Evolutionary conservation across 1,284 basidiomycete species (phyloP).

Genomic region (Trametes hirsuta): DNA sequence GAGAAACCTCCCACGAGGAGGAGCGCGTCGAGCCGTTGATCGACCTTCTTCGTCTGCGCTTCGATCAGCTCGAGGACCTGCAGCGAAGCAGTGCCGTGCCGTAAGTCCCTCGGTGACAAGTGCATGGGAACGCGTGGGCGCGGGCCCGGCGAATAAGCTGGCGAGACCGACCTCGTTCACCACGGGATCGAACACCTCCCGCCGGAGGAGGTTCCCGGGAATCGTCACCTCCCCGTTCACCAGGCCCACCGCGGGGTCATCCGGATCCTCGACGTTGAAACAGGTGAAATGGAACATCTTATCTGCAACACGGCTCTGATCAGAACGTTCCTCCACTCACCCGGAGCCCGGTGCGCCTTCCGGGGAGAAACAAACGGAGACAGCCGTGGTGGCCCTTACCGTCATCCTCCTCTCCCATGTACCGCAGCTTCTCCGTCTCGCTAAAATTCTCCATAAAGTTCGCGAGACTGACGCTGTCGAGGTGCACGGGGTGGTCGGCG

Average conservation of each 20-base stretch:
- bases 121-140: conserved; percentile 8
- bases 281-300: conserved; percentile 83
- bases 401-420: conserved; percentile 71
- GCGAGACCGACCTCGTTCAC: conserved; percentile 59
- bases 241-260: conserved; percentile 74
- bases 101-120: conserved; percentile 7
- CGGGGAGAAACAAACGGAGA: conserved; percentile 5
- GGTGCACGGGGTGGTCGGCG: conserved; percentile 75
- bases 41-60: conserved; percentile 65
- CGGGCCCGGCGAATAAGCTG: conserved; percentile 13
- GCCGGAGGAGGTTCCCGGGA: conserved; percentile 72
- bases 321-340: conserved; percentile 5
- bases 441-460: conserved; percentile 87
- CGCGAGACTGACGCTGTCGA: conserved; percentile 75
- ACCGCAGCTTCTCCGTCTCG: conserved; percentile 82
- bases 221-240: conserved; percentile 80
- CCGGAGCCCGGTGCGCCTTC: background rate
- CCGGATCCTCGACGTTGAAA: conserved; percentile 76
- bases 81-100: conserved; percentile 19
- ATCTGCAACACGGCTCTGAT: conserved; percentile 44
- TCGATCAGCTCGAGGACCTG: conserved; percentile 78
- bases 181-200: conserved; percentile 82
- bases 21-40: conserved; percentile 73
- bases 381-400: conserved; percentile 44
- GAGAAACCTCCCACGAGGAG: conserved; percentile 87